Evolutionary conservation across 208 protist genomes (phyloP).

Genomic region (Trypanosoma lewisi): DNA sequence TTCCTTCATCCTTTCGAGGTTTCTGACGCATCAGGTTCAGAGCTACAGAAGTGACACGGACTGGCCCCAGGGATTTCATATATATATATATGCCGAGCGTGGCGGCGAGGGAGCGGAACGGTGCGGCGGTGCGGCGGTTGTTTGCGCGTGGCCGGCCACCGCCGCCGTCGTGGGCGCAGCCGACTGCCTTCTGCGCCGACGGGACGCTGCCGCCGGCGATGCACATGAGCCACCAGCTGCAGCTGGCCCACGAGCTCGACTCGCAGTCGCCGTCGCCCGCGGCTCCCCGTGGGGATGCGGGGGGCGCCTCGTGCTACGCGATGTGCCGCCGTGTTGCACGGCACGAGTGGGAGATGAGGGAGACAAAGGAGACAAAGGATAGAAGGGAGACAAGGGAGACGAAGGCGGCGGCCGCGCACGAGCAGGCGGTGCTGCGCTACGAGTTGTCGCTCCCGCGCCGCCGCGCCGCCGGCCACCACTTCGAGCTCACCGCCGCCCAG

Average conservation of each 20-base stretch:
- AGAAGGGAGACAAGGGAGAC: constrained; percentile 14
- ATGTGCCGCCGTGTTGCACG: constrained; percentile 33
- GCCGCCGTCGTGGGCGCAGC: constrained; percentile 1
- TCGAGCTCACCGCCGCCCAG: constrained; percentile 58
- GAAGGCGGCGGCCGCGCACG: constrained; percentile 31
- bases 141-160: constrained; percentile 11
- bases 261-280: too few relatives aligned
- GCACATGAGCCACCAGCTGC: constrained; percentile 43
- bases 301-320: constrained; percentile 39
- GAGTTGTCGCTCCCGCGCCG: constrained; percentile 66
- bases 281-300: too few relatives aligned
- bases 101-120: constrained; percentile 40
- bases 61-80: too few relatives aligned
- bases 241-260: constrained; percentile 40
- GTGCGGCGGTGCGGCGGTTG: constrained; percentile 41
- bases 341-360: constrained; percentile 29
- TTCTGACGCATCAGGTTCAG: too few relatives aligned
- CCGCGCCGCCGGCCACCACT: constrained; percentile 51
- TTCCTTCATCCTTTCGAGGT: too few relatives aligned
- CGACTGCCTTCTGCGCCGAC: constrained; percentile 1
- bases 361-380: not conserved
- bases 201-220: constrained; percentile 32
- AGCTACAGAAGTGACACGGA: too few relatives aligned
- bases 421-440: constrained; percentile 61
- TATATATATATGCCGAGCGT: constrained; percentile 14